Evolutionary conservation across 352 stramenopile species (phyloP), one percentile per base, ranked within the genome.

Genomic region (Phytophthora boehmeriae): DNA sequence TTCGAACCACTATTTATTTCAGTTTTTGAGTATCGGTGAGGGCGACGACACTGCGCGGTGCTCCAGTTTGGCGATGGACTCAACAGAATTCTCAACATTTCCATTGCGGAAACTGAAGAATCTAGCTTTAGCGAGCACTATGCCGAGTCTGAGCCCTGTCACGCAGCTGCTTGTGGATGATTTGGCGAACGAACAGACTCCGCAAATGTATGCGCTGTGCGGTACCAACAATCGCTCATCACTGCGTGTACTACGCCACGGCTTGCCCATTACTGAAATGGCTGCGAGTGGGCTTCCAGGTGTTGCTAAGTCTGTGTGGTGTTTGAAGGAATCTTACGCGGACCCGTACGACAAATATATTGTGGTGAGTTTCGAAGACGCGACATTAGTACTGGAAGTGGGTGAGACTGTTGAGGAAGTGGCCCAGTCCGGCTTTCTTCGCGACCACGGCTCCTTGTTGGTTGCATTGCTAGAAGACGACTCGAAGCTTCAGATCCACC

Each of bases 321-420:
- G 96, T 17, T 73, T 99, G 42, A 93, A 96, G 42, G 90, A 97
- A 44, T 93, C 83, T 8, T 90, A 90, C 45, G 60, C 73, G 14
- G 82, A 92, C 54, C 59, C 68, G 9, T 76, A 82, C 34, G 85
- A 93, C 65, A 92, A 93, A 66, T 99, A 98, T 68, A 99, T 99
- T 68, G 95, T 99, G 13, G 97, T 99, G n/a, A 99, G 92, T 45
- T 99, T 99, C 78, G 95, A 97, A 61, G 98, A 99, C 67, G 97
- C 97, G 36, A 99, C 97, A 16, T 86, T 99, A 23, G 97, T 99
- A 13, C 78, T 99, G 8, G 88, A 92, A 53, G 95, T 99, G 38
- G 97, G 97, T 14, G 97, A 99, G 32, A 98, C 89, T 2, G 97
- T 99, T 0, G 97, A 99, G 75, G 96, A 99, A 78, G 96, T 99